Evolutionary conservation across 768 basidiomycete species (phyloP), one percentile per base, ranked within the genome.

Genomic region (Leccinum imitatum): DNA sequence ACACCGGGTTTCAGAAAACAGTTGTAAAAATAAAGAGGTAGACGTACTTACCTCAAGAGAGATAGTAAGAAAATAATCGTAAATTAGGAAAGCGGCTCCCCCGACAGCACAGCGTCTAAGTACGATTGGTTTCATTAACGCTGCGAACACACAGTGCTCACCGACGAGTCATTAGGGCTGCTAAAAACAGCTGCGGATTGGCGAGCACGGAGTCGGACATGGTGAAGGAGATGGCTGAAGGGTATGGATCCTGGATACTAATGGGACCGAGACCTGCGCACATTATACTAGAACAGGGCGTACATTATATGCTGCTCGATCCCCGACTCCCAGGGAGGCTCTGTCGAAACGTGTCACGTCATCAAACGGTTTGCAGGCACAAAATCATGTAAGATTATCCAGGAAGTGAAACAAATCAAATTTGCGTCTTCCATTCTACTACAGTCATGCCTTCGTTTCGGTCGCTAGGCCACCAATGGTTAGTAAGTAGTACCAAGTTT

Each of bases 51-150:
- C 67, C 27, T 68, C 67, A 15, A 59, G 37, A 17, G n/a, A 6
- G 2, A 67, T 15, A 9, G 67, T 68, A 10, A 67, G 55, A 50
- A 60, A 1, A 51, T 65, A 59, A 31, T 68, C 52, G 33, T 61
- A 37, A 0, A 17, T 17, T 6, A 59, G 48, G 5, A 65, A 21
- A 4, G 57, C 19, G 25, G 56, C 8, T 30, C 65, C 62, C n/a
- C 50, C 51, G 31, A 57, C 13, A 10, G 46, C 6, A 21, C 53
- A 2, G 15, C 7, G 7, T 41, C 57, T 58, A 10, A 15, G 25
- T 33, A 33, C 31, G 11, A 25, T 11, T 13, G 25, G 15, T 21
- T 19, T 8, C 27, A 7, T 58, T 27, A 41, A 31, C 30, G 14
- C 13, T 30, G 35, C 10, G 7, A 53, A 30, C 0, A 30, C 10